Percentiles rank a stretch among this genome's conserved stretches.
Evolutionary conservation across 768 basidiomycete genomes (phyloP).

Genomic region (Macrolepiota fuliginosa): DNA sequence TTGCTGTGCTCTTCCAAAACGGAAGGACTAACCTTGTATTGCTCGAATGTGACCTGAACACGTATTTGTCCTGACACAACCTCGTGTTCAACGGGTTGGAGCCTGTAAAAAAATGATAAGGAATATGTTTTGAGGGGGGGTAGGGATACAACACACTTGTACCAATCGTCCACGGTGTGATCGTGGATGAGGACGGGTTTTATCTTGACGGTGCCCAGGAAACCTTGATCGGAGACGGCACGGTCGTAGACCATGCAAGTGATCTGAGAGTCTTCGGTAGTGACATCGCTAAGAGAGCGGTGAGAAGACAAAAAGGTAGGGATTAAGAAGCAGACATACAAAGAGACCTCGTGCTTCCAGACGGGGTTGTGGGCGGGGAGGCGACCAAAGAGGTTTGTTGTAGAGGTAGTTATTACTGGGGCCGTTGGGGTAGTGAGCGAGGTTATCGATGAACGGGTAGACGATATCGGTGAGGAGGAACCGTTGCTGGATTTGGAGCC

Average conservation of each 20-base stretch:
- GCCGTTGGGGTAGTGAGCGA: slow-evolving; percentile 20
- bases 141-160: slow-evolving; percentile 62
- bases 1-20: slow-evolving; percentile 5
- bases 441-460: slow-evolving; percentile 30
- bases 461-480: slow-evolving; percentile 40
- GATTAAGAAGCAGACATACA: slow-evolving; percentile 55
- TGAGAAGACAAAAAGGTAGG: neutral
- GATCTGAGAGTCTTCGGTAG: slow-evolving; percentile 79
- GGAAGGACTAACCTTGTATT: slow-evolving; percentile 66
- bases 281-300: slow-evolving; percentile 73
- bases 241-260: slow-evolving; percentile 93
- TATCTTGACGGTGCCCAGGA: slow-evolving; percentile 89
- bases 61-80: slow-evolving; percentile 90
- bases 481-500: slow-evolving; percentile 43
- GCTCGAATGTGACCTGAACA: slow-evolving; percentile 92
- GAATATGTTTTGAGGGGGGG: slow-evolving; percentile 8
- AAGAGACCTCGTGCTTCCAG: slow-evolving; percentile 99
- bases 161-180: slow-evolving; percentile 96
- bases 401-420: slow-evolving; percentile 18
- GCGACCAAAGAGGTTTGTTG: slow-evolving; percentile 56
- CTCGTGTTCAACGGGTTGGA: slow-evolving; percentile 76
- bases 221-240: slow-evolving; percentile 75
- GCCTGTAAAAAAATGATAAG: slow-evolving; percentile 39
- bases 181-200: slow-evolving; percentile 91
- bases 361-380: slow-evolving; percentile 84